Evolutionary conservation across 257 asterid species (phyloP).

Genomic region (Paulownia fortunei): DNA sequence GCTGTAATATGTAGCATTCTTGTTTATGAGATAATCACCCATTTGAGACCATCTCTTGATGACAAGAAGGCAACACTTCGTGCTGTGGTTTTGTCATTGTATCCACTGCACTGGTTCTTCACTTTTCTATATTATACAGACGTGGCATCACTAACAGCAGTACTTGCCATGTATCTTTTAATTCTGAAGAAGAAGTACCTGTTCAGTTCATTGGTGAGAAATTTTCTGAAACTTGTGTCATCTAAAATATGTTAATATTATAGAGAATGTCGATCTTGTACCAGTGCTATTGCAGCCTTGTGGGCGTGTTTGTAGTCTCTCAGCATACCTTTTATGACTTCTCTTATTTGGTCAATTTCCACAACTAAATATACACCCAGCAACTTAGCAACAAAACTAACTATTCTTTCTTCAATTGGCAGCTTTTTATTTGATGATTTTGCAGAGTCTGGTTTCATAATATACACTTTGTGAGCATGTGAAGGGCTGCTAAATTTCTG

Average conservation of each 20-base stretch:
- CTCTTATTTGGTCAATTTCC: background rate
- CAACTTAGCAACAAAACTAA: background rate
- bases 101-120: constrained; percentile 99
- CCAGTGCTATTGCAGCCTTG: background rate
- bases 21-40: constrained; percentile 66
- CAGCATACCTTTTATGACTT: background rate
- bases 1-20: constrained; percentile 76
- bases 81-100: constrained; percentile 75
- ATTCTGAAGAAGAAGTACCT: constrained; percentile 71
- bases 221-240: background rate
- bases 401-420: background rate
- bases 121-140: constrained; percentile 87
- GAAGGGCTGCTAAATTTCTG: background rate
- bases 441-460: background rate
- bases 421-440: background rate
- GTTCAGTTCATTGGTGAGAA: constrained; percentile 83
- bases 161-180: constrained; percentile 81
- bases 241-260: background rate
- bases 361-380: background rate
- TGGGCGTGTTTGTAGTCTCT: background rate
- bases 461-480: background rate
- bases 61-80: constrained; percentile 71
- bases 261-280: background rate
- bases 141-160: constrained; percentile 87
- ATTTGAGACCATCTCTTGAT: constrained; percentile 70